A percentile compares a stretch with the other conserved stretches of the same genome.
Conservation (phyloP, 371 early-diverging fungal genomes). For the Mortierella sp. region DNA sequence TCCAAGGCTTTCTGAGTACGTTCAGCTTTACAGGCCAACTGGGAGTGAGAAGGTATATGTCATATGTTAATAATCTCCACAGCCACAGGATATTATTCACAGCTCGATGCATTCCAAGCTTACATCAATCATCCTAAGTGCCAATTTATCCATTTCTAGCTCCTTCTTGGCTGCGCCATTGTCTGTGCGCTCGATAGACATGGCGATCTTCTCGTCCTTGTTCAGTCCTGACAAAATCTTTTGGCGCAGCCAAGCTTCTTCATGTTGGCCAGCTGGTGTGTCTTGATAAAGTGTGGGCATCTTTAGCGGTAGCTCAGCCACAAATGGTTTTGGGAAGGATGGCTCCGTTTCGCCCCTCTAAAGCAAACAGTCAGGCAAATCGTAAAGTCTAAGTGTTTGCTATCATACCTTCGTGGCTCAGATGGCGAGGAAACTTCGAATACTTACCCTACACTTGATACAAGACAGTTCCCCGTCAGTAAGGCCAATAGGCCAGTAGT, state of each 20-base stretch:
- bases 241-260: conserved; percentile 69
- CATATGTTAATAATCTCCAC: not conserved
- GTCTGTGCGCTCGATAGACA: conserved; percentile 59
- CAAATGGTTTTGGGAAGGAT: conserved; percentile 80
- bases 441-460: conserved; percentile 69
- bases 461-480: conserved; percentile 72
- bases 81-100: not conserved
- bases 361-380: not conserved
- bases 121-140: conserved; percentile 82
- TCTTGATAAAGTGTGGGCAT: conserved; percentile 78
- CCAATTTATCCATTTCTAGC: conserved; percentile 81
- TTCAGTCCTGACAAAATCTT: conserved; percentile 63
- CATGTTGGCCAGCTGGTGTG: conserved; percentile 65
- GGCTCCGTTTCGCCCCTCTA: conserved; percentile 72
- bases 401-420: not conserved
- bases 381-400: not conserved
- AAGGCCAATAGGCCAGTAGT: conserved; percentile 86
- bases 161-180: conserved; percentile 60
- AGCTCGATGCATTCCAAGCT: not conserved
- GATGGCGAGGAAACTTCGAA: too few species aligned
- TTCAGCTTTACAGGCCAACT: conserved; percentile 81
- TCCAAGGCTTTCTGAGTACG: conserved; percentile 83
- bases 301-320: conserved; percentile 78
- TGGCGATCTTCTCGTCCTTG: conserved; percentile 65
- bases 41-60: not conserved